phyloP scores from a whole-genome alignment of 164 flowering plant genomes.

The Malania oleifera region DNA sequence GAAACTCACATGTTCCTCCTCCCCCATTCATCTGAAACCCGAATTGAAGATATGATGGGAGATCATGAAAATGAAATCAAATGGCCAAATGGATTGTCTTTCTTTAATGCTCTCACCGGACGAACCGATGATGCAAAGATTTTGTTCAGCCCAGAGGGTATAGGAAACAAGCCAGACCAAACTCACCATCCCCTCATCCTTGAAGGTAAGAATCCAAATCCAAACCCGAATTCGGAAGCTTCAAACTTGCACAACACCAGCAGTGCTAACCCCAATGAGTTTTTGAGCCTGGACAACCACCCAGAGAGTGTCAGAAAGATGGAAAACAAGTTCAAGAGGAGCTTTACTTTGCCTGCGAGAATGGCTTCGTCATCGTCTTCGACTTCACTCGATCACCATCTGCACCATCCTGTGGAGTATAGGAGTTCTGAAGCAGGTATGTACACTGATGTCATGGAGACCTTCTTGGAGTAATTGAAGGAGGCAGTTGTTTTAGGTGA shows the following conservation, averaged over 20 bases:
- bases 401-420: slow-evolving; percentile 40
- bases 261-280: slow-evolving; percentile 52
- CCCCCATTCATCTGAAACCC: slow-evolving; percentile 59
- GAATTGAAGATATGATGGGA: slow-evolving; percentile 69
- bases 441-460: slow-evolving; percentile 82
- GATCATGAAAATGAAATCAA: slow-evolving; percentile 81
- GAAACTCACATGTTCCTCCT: slow-evolving; percentile 75
- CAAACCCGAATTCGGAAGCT: slow-evolving; percentile 27
- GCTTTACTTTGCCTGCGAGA: slow-evolving; percentile 80
- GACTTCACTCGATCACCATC: slow-evolving; percentile 59
- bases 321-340: slow-evolving; percentile 80
- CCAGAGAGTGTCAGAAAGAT: slow-evolving; percentile 39
- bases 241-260: slow-evolving; percentile 16
- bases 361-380: slow-evolving; percentile 71
- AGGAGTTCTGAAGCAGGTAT: slow-evolving; percentile 60
- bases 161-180: slow-evolving; percentile 53
- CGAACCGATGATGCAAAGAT: slow-evolving; percentile 63
- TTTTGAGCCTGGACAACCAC: slow-evolving; percentile 75
- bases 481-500: slow-evolving; percentile 12
- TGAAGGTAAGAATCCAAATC: slow-evolving; percentile 32
- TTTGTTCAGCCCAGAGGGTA: slow-evolving; percentile 51
- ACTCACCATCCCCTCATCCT: slow-evolving; percentile 26
- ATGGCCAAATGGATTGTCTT: slow-evolving; percentile 92
- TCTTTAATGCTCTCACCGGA: slow-evolving; percentile 74
- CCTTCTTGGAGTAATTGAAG: slow-evolving; percentile 55